phyloP scores from a whole-genome alignment of 1,284 basidiomycete species.

The Cutaneotrichosporon sp. region DNA sequence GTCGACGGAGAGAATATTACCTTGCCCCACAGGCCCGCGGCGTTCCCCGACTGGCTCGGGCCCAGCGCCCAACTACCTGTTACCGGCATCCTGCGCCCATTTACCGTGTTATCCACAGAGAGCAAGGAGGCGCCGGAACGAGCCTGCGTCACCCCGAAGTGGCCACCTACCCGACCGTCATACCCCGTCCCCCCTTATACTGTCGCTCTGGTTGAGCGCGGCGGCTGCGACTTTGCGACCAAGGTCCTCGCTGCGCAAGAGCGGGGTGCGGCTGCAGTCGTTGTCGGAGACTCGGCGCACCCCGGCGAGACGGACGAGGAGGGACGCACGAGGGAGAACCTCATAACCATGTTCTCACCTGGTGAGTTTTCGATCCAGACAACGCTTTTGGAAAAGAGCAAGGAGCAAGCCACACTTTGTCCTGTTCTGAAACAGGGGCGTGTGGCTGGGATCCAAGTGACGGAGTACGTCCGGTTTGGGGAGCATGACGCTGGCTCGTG shows the following conservation, averaged over 20 bases:
- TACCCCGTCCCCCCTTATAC: constrained; percentile 23
- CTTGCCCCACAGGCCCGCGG: constrained; percentile 49
- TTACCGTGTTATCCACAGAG: constrained; percentile 25
- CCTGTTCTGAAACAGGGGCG: not conserved
- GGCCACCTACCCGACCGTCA: constrained; percentile 29
- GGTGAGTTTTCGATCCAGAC: constrained; percentile 40
- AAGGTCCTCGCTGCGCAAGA: constrained; percentile 79
- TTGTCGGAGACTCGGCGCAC: constrained; percentile 70
- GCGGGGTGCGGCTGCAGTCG: constrained; percentile 76
- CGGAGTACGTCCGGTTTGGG: not conserved
- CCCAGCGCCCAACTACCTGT: constrained; percentile 35
- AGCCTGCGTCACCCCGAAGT: constrained; percentile 34
- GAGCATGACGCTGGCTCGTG: too few relatives aligned
- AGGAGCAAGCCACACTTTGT: not conserved
- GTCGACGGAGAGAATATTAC: constrained; percentile 34
- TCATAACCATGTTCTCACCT: constrained; percentile 87
- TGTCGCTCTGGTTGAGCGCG: constrained; percentile 83
- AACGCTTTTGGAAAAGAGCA: not conserved
- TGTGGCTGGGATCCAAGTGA: not conserved
- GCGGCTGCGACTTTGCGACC: constrained; percentile 79
- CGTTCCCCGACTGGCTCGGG: constrained; percentile 45
- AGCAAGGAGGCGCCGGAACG: constrained; percentile 12
- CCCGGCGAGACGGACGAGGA: constrained; percentile 56
- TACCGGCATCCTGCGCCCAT: constrained; percentile 37
- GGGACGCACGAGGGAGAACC: constrained; percentile 69